A percentile compares a stretch with the other conserved stretches of the same genome.
Evolutionary conservation across 305 asterid genomes (phyloP).

Genomic region (Galium porrigens): DNA sequence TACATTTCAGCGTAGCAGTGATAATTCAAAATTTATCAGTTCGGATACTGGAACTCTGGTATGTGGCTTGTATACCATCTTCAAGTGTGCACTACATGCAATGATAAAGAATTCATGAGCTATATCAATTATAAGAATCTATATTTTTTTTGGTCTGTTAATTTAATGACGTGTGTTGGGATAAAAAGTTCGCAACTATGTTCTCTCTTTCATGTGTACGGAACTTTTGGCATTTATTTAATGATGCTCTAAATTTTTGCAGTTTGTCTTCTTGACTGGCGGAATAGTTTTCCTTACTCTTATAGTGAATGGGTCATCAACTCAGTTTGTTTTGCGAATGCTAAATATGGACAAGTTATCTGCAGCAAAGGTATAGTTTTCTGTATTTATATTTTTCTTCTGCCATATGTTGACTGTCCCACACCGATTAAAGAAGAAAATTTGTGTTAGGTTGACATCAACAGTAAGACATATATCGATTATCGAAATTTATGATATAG

Average conservation of each 20-base stretch:
- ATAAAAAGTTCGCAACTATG: background rate
- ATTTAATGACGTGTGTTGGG: background rate
- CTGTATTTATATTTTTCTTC: background rate
- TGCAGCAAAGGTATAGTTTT: constrained; percentile 52
- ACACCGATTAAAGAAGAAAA: background rate
- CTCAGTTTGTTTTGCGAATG: constrained; percentile 57
- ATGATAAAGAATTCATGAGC: background rate
- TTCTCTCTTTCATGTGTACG: background rate
- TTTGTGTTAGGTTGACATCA: background rate
- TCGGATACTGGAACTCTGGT: constrained; percentile 84
- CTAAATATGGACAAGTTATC: constrained; percentile 73
- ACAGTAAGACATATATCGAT: background rate
- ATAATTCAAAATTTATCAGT: constrained; percentile 43
- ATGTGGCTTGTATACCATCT: constrained; percentile 23
- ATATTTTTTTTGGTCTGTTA: background rate
- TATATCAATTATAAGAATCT: background rate
- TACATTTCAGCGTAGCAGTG: constrained; percentile 66
- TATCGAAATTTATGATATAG: background rate
- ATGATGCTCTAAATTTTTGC: constrained; percentile 31
- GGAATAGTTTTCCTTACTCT: constrained; percentile 92
- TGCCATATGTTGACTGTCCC: background rate
- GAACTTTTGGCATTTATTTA: background rate
- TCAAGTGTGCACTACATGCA: background rate
- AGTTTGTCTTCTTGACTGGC: constrained; percentile 95
- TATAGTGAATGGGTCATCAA: constrained; percentile 85